Evolutionary conservation across 805 yeast species (phyloP).

Genomic region (Candida palmyrensis): DNA sequence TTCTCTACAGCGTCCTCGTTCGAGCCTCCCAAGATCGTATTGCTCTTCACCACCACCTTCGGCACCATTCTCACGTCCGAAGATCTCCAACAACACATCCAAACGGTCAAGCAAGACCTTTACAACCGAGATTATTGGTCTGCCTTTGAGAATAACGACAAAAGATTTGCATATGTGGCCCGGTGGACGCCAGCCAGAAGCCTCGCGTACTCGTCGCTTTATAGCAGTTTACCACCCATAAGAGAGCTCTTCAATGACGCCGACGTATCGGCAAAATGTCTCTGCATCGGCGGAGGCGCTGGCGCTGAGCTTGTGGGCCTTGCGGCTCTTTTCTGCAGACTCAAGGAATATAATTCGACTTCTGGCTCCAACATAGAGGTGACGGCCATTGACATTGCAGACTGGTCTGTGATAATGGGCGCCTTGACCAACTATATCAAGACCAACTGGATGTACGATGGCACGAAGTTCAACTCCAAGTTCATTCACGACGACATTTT

Average conservation of each 20-base stretch:
- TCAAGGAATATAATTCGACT: conserved; percentile 29
- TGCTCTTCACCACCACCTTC: conserved; percentile 30
- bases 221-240: conserved; percentile 45
- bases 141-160: conserved; percentile 62
- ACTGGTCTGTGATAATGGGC: conserved; percentile 58
- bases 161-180: conserved; percentile 71
- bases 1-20: conserved; percentile 27
- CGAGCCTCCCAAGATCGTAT: conserved; percentile 30
- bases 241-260: conserved; percentile 30
- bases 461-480: conserved; percentile 20
- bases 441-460: conserved; percentile 47
- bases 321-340: conserved; percentile 49
- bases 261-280: conserved; percentile 29
- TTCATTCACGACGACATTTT: conserved; percentile 30
- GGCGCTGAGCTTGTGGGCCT: conserved; percentile 73
- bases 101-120: conserved; percentile 63
- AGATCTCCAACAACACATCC: conserved; percentile 44
- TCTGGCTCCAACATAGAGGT: conserved; percentile 36
- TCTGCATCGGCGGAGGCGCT: conserved; percentile 88
- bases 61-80: conserved; percentile 28
- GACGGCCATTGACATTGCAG: conserved; percentile 69
- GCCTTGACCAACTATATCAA: conserved; percentile 41
- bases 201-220: conserved; percentile 64
- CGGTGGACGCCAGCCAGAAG: conserved; percentile 88
- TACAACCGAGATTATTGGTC: conserved; percentile 63